Percentiles rank a stretch among this genome's conserved stretches.
Evolutionary conservation across 179 eudicot genomes (phyloP).

Genomic region (Silene noctiflora): DNA sequence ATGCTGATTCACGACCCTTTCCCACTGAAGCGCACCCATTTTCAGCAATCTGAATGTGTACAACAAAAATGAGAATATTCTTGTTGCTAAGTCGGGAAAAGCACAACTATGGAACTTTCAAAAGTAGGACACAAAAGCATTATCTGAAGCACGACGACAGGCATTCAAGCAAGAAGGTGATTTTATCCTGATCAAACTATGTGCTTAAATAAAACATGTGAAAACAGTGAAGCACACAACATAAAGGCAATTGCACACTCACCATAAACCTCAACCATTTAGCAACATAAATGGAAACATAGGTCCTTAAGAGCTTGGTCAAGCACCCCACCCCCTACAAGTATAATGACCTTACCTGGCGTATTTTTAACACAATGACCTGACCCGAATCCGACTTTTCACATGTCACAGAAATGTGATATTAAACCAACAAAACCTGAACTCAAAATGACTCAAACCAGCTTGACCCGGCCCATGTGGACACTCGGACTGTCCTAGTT

Average conservation of each 20-base stretch:
- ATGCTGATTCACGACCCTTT: constrained; percentile 58
- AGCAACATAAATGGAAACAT: neutral
- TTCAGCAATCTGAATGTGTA: constrained; percentile 53
- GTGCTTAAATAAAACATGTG: neutral
- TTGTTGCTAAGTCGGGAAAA: too few relatives aligned
- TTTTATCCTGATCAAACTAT: too few relatives aligned
- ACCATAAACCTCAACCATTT: neutral
- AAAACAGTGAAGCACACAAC: neutral
- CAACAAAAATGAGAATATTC: constrained; percentile 1
- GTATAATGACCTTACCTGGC: neutral
- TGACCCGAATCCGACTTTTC: neutral
- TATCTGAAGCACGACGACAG: neutral
- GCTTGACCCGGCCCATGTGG: constrained; percentile 25
- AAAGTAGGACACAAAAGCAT: neutral
- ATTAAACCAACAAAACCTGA: too few relatives aligned
- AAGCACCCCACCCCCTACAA: neutral
- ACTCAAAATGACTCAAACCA: too few relatives aligned
- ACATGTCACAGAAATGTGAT: too few relatives aligned
- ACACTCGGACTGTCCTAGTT: constrained; percentile 52
- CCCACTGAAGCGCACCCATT: constrained; percentile 75
- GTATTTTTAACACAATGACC: neutral
- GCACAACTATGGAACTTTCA: neutral
- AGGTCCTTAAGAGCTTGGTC: neutral
- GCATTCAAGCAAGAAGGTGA: neutral
- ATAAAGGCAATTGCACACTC: neutral